These are phyloP conservation scores for Zygoascus tannicola DNA, from an alignment of 805 yeast genomes.

Conservation along the genomic window DNA sequence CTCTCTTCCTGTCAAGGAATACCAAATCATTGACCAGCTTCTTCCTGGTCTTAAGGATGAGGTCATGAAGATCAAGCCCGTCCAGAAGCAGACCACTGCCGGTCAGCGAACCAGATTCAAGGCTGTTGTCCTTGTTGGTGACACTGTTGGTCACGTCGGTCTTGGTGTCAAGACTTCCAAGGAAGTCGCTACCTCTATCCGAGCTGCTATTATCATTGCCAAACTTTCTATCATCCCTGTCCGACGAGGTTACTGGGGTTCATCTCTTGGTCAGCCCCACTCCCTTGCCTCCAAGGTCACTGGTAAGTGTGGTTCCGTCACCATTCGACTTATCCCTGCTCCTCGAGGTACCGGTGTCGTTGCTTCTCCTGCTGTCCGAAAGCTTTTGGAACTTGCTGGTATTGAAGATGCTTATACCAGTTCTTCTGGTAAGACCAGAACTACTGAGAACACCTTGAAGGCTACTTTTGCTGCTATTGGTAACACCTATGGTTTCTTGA, in stretches of 20 bases:
- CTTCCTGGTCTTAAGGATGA: slow-evolving; percentile 95
- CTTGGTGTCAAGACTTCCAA: slow-evolving; percentile 99
- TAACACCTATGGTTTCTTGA: slow-evolving; percentile 99
- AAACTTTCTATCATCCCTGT: slow-evolving; percentile 97
- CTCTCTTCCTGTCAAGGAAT: slow-evolving; percentile 99
- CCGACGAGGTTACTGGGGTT: slow-evolving; percentile 99
- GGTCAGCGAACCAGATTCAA: slow-evolving; percentile 99
- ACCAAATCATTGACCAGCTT: slow-evolving; percentile 94
- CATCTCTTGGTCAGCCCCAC: slow-evolving; percentile 99
- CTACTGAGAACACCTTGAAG: slow-evolving; percentile 99
- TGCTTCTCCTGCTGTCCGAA: slow-evolving; percentile 99
- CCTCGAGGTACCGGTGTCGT: slow-evolving; percentile 99
- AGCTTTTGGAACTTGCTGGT: slow-evolving; percentile 98
- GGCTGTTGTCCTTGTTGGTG: slow-evolving; percentile 99
- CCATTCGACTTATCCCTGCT: slow-evolving; percentile 97
- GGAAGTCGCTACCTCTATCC: slow-evolving; percentile 99
- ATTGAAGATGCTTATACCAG: slow-evolving; percentile 98
- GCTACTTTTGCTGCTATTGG: slow-evolving; percentile 99
- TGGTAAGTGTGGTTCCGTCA: slow-evolving; percentile 99
- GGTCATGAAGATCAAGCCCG: slow-evolving; percentile 99
- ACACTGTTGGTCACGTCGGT: slow-evolving; percentile 99
- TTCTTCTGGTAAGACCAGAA: slow-evolving; percentile 98
- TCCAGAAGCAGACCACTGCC: slow-evolving; percentile 99
- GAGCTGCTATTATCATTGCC: slow-evolving; percentile 99
- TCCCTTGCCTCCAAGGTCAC: slow-evolving; percentile 95